Base-by-base conservation (phyloP, 2,329 filamentous ascomycete genomes). In the Cordyceps sp. region DNA sequence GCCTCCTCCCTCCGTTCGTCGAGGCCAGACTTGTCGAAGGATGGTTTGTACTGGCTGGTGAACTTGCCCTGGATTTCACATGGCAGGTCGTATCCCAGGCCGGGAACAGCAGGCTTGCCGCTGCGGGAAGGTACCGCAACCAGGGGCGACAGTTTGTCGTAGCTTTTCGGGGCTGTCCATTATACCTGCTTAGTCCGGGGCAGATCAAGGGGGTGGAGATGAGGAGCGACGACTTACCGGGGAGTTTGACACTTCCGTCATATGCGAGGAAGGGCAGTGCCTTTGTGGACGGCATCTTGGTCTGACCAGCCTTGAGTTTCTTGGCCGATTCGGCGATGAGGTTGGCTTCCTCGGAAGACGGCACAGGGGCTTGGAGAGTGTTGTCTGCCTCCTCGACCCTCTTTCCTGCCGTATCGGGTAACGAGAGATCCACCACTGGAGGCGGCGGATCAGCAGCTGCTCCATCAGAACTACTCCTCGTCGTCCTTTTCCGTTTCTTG, bases 51-150 rank as follows among this genome's bases (percentile, higher is more conserved):
- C 31, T 53, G 52, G 29, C 44, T 51, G 4, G 54, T 54, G 33
- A 62, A 62, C 10, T 42, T 46, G 9, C 59, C 59, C 32, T 62
- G 59, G 5, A 62, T 53, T 37, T 62, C 59, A 28, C 57, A 61
- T 4, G 59, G 57, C 12, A 62, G 45, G 10, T 43, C 44, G 29
- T 53, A 54, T 4, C 52, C 53, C 20, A 59, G 35, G 22, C 58
- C 55, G 1, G 57, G 53, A 3, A 61, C 45, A 32, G 61, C 50
- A 3, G 47, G 40, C 26, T 51, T 55, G 8, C 55, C 52, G 16
- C 48, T 59, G 26, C 49, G 50, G 12, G 58, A 44, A 7, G 59
- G 55, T 15, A 58, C 37, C 6, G 59, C 57, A 13, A 62, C 54
- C 18, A 61, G 43, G 6, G 59, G 59, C 1, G 55, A 48, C 23